Conservation (phyloP, 2,329 filamentous ascomycete genomes). For the Aspergillus udagawae region DNA sequence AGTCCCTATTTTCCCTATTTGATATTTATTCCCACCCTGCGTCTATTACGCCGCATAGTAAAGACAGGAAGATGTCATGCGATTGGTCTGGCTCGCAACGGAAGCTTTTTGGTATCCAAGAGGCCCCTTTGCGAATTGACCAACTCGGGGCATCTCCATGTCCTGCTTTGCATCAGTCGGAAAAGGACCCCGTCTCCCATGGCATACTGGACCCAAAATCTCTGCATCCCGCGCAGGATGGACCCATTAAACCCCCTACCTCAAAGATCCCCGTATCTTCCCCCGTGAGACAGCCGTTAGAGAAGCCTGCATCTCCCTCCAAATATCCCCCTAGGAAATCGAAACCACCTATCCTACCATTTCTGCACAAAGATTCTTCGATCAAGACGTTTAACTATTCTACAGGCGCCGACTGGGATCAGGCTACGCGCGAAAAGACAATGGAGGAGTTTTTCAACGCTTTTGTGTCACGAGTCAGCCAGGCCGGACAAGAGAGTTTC, state of each 20-base stretch:
- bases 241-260: constrained; percentile 8
- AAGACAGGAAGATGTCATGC: not conserved
- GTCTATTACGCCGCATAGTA: not conserved
- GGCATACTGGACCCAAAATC: constrained; percentile 10
- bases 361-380: constrained; percentile 72
- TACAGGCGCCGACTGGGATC: constrained; percentile 58
- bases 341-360: constrained; percentile 42
- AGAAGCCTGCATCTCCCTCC: constrained; percentile 15
- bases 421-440: constrained; percentile 68
- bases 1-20: constrained; percentile 30
- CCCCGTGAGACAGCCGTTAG: constrained; percentile 38
- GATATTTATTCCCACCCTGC: not conserved
- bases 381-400: constrained; percentile 51
- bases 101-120: not conserved
- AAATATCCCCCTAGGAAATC: constrained; percentile 36
- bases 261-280: constrained; percentile 22
- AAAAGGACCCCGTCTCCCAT: constrained; percentile 6
- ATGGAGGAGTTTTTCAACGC: constrained; percentile 71
- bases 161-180: constrained; percentile 5
- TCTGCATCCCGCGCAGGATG: constrained; percentile 6
- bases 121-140: not conserved
- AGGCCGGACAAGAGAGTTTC: constrained; percentile 63
- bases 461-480: constrained; percentile 69
- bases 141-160: constrained; percentile 2
- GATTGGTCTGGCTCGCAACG: not conserved